Evolutionary conservation across 768 basidiomycete species (phyloP).

Genomic region (Mycena sanguinolenta): DNA sequence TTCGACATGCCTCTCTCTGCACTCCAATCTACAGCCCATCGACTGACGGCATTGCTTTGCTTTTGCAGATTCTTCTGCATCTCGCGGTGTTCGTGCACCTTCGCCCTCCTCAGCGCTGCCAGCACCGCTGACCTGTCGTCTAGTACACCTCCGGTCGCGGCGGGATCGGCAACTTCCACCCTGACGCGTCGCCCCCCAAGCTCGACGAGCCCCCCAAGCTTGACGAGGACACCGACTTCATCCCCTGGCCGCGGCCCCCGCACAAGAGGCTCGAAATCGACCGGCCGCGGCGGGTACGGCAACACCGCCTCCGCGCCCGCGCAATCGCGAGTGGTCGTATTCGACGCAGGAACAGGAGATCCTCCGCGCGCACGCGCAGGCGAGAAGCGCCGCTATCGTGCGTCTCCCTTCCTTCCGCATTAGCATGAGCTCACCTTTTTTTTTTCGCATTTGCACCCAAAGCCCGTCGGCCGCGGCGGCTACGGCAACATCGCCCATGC

Average conservation of each 20-base stretch:
- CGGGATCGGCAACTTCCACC: conserved; percentile 27
- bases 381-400: conserved; percentile 26
- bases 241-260: conserved; percentile 32
- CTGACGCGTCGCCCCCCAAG: background rate
- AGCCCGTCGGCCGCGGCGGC: conserved; percentile 35
- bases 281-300: conserved; percentile 31
- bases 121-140: conserved; percentile 19
- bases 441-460: background rate
- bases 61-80: background rate
- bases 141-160: conserved; percentile 25
- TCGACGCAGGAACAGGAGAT: conserved; percentile 33
- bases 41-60: conserved; percentile 13
- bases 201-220: background rate
- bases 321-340: conserved; percentile 41
- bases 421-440: background rate
- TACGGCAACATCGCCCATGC: conserved; percentile 31
- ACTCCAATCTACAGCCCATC: background rate
- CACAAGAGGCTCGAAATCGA: conserved; percentile 23
- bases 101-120: background rate
- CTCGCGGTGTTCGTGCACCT: conserved; percentile 7
- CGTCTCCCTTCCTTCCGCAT: conserved; percentile 8
- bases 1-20: conserved; percentile 5
- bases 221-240: conserved; percentile 6
- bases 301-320: conserved; percentile 39
- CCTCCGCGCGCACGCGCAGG: conserved; percentile 27